Conservation (phyloP, 805 yeast species). For the Candida cerambycidarum region DNA sequence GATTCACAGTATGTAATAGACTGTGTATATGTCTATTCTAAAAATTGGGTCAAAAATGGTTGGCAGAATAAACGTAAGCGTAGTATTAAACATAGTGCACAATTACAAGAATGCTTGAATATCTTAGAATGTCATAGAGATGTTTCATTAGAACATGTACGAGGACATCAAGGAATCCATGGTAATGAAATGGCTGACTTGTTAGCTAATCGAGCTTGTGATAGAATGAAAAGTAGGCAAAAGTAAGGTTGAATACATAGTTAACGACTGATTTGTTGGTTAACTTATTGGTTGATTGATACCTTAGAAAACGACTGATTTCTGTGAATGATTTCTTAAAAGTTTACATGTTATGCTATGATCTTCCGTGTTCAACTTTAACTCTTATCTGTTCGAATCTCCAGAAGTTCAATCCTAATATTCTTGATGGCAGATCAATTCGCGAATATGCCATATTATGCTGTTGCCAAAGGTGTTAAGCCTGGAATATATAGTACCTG, state of each 20-base stretch:
- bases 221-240: background rate
- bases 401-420: too few relatives aligned
- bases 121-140: constrained; percentile 27
- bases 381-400: too few relatives aligned
- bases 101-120: constrained; percentile 37
- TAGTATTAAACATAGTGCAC: constrained; percentile 26
- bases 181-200: constrained; percentile 81
- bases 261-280: too few relatives aligned
- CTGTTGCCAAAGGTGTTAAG: constrained; percentile 36
- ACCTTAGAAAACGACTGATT: too few relatives aligned
- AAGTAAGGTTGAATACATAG: too few relatives aligned
- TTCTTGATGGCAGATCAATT: too few relatives aligned
- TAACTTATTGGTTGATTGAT: too few relatives aligned
- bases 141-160: constrained; percentile 65
- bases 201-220: constrained; percentile 68
- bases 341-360: too few relatives aligned
- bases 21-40: constrained; percentile 55
- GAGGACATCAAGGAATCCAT: constrained; percentile 64
- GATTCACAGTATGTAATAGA: constrained; percentile 73
- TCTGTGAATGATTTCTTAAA: too few relatives aligned
- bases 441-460: constrained; percentile 22
- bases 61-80: constrained; percentile 37
- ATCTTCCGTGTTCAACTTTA: too few relatives aligned
- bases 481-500: constrained; percentile 62
- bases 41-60: constrained; percentile 55